Conservation (phyloP, 768 basidiomycete genomes). For the Leccinum longicurvipes region DNA sequence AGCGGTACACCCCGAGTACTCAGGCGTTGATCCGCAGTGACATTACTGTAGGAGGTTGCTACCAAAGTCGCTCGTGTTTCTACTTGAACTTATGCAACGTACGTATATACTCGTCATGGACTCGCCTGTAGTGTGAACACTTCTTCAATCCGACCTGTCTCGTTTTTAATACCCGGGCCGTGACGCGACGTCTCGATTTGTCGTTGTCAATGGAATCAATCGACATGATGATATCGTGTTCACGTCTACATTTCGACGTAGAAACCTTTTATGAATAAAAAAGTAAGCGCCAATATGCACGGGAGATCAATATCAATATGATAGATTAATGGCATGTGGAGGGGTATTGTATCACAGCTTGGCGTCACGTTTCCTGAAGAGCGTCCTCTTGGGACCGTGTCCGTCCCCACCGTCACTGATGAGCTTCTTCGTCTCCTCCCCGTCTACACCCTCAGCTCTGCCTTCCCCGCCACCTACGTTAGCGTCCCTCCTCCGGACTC, state of each 20-base stretch:
- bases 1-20: too few species aligned
- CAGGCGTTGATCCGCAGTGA: too few species aligned
- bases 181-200: not conserved
- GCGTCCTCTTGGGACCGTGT: slow-evolving; percentile 8
- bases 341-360: slow-evolving; percentile 25
- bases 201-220: too few species aligned
- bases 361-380: slow-evolving; percentile 13
- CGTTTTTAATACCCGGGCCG: too few species aligned
- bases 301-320: not conserved
- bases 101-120: not conserved
- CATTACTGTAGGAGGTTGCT: too few species aligned
- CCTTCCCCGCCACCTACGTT: not conserved
- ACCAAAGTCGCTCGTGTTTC: too few species aligned
- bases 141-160: too few species aligned
- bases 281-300: not conserved
- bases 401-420: slow-evolving; percentile 6
- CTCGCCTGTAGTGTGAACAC: too few species aligned
- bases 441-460: slow-evolving; percentile 3
- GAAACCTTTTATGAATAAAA: not conserved
- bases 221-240: too few species aligned
- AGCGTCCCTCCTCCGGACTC: not conserved
- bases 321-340: not conserved
- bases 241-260: too few species aligned
- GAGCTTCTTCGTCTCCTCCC: slow-evolving; percentile 10
- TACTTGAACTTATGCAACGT: too few species aligned